Conservation (phyloP, 169 alveolate species). For the Amoebophrya sp. region DNA sequence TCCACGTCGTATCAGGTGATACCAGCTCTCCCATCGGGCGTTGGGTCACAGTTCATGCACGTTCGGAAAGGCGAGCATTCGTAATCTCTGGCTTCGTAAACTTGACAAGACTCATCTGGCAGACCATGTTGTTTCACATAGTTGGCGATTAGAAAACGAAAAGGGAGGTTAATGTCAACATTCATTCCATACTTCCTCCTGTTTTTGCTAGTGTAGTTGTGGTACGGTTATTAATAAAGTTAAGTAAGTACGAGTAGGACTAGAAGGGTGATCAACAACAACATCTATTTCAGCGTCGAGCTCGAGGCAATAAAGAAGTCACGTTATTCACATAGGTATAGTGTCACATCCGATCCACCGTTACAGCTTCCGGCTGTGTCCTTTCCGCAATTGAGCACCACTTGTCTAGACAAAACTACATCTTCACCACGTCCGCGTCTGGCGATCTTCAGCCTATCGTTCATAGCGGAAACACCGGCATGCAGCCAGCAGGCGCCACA, state of each 20-base stretch:
- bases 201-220: no score
- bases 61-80: constrained; percentile 50
- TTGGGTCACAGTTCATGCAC: constrained; percentile 54
- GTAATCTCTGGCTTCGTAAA: constrained; percentile 58
- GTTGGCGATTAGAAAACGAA: no score
- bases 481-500: constrained; percentile 72
- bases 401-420: constrained; percentile 54
- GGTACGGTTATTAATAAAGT: no score
- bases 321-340: no score
- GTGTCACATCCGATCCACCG: constrained; percentile 66
- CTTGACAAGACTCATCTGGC: constrained; percentile 61
- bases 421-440: constrained; percentile 51
- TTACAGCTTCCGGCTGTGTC: constrained; percentile 65
- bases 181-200: no score
- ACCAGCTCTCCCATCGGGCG: neutral
- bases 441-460: constrained; percentile 62
- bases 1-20: no score
- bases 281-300: no score
- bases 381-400: constrained; percentile 55
- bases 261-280: no score
- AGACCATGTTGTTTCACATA: constrained; percentile 57
- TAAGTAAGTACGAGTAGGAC: no score
- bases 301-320: no score
- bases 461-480: constrained; percentile 60
- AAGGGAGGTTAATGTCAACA: no score